Base-by-base conservation (phyloP, 2,329 filamentous ascomycete genomes). In the Colletotrichum liaoningense region DNA sequence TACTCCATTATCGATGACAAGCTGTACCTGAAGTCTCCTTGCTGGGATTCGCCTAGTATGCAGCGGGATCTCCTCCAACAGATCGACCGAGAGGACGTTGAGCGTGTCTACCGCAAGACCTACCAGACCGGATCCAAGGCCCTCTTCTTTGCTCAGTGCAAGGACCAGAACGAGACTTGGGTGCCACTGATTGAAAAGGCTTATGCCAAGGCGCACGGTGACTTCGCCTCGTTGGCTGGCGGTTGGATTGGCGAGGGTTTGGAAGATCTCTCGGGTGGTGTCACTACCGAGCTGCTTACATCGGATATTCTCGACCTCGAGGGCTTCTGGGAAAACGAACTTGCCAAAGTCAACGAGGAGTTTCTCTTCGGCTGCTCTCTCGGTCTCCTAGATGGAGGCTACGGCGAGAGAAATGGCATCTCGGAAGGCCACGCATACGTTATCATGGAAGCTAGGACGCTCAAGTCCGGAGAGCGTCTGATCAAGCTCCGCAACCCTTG, bases 1-100 rank as follows among this genome's bases (percentile, higher is more conserved):
- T 95, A 95, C 77, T 95, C 94, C 71, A 95, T 98, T 74, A 91
- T 98, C 72, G 95, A 98, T 79, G 95, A 98, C 82, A 97, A 97
- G 83, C 87, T 98, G 3, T 97, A 94, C 80, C 88, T 97, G 24
- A 94, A 92, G 73, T 94, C 93, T 1, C 93, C 94, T 5, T 93
- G 94, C 79, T 97, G 95, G 85, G 94, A 97, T 76, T 93, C 94
- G 38, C 92, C 91, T 1, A 92, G 93, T 65, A 88, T 93, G 80
- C 93, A 95, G 79, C 90, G 93, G 54, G 89, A 93, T 66, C 86
- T 95, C 30, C 89, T 95, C 79, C 90, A 95, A 77, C 92, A 95
- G 78, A 91, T 94, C 60, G 93, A 94, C 79, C 90, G 93, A 67
- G 91, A 92, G 66, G 92, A 94, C 64, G 90, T 92, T 0, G 93